These are phyloP conservation scores for Sugiyamaella sp. DNA, from an alignment of 1,139 yeast species.

Conservation along the genomic window DNA sequence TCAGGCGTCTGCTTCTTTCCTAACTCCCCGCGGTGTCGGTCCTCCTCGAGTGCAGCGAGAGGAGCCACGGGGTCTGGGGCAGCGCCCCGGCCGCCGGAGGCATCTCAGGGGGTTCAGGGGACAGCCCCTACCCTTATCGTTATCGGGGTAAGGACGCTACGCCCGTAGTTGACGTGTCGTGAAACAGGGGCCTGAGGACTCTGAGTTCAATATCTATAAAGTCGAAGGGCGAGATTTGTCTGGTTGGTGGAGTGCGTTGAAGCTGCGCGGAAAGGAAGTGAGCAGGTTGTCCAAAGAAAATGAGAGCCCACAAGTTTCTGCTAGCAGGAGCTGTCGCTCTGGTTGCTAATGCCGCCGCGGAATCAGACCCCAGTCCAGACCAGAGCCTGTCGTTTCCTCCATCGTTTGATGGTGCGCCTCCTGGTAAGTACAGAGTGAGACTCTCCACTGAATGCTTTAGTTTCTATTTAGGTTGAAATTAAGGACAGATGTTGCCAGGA, in stretches of 20 bases:
- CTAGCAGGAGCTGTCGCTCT: neutral
- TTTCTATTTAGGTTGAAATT: neutral
- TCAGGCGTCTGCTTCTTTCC: no score
- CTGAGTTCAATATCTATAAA: no score
- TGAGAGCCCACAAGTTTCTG: constrained; percentile 4
- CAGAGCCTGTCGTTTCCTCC: constrained; percentile 12
- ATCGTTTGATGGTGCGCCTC: constrained; percentile 16
- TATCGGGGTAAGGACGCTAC: constrained; percentile 7
- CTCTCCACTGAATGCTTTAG: neutral
- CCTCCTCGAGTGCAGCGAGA: no score
- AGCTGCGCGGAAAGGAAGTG: no score
- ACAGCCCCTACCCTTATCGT: constrained; percentile 3
- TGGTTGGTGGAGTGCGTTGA: no score
- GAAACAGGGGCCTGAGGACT: neutral
- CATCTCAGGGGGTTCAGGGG: no score
- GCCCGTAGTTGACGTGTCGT: neutral
- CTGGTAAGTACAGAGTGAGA: constrained; percentile 5
- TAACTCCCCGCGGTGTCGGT: no score
- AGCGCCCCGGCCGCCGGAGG: no score
- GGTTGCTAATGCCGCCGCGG: constrained; percentile 5
- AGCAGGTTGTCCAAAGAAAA: no score
- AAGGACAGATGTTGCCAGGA: no score
- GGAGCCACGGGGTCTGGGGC: no score
- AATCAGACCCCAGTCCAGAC: constrained; percentile 10
- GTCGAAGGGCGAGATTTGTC: no score